Evolutionary conservation across 83 land plant species (phyloP).

Genomic region (Picea engelmannii): DNA sequence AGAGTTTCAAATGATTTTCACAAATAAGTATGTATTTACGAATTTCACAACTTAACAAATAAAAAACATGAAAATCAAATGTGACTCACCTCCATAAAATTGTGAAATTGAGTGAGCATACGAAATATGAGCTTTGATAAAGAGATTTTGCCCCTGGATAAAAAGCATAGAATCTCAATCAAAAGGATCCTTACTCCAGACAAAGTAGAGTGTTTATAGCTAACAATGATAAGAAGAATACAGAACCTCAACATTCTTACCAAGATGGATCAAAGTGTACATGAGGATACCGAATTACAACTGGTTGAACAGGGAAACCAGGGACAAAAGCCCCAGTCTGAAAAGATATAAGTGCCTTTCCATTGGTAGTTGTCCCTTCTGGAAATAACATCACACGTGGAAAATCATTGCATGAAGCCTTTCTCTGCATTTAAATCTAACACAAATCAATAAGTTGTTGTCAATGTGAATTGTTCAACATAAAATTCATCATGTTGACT

Average conservation of each 20-base stretch:
- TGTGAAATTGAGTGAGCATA: conserved; percentile 90
- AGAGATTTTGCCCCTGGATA: conserved; percentile 80
- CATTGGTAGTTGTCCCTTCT: conserved; percentile 98
- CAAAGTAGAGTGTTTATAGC: neutral
- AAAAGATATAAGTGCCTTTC: conserved; percentile 76
- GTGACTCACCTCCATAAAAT: conserved; percentile 85
- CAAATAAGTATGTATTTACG: neutral
- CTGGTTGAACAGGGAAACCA: conserved; percentile 87
- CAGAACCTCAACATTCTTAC: conserved; percentile 36
- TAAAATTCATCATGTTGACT: neutral
- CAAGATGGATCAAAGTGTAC: conserved; percentile 95
- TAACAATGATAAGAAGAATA: neutral
- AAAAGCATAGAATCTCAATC: conserved; percentile 7
- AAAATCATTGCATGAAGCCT: conserved; percentile 68
- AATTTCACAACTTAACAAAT: neutral
- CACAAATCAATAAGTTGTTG: conserved; percentile 7
- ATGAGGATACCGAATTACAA: conserved; percentile 86
- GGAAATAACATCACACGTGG: conserved; percentile 93
- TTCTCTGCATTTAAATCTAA: conserved; percentile 81
- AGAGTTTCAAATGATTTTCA: neutral
- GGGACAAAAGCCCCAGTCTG: conserved; percentile 94
- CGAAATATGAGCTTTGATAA: conserved; percentile 74
- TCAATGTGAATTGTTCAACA: neutral
- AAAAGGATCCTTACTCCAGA: neutral
- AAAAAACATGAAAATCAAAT: neutral